Percentiles rank a stretch among this genome's conserved stretches.
Conservation (phyloP, 2,329 filamentous ascomycete species). For the Neofusicoccum sp. region DNA sequence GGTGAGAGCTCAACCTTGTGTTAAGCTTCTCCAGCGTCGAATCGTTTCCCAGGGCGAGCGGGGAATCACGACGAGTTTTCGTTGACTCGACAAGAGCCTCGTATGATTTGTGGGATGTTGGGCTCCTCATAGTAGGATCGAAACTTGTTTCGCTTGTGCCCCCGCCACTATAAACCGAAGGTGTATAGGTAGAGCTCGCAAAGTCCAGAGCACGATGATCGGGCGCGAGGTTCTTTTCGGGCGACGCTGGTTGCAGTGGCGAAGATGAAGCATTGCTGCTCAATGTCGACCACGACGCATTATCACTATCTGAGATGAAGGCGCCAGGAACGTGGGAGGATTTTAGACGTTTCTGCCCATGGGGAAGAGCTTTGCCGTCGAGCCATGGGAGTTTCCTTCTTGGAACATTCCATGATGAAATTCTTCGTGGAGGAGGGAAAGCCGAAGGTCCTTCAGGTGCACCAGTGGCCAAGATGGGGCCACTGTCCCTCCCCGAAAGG, state of each 20-base stretch:
- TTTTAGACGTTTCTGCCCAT: background rate
- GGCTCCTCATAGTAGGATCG: background rate
- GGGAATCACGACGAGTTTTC: too few relatives aligned
- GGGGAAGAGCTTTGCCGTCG: background rate
- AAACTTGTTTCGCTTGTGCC: background rate
- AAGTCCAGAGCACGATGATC: background rate
- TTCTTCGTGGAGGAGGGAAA: background rate
- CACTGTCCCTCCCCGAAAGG: background rate
- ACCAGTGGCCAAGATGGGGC: too few relatives aligned
- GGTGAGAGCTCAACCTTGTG: background rate
- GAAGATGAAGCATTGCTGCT: background rate
- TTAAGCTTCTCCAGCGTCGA: background rate
- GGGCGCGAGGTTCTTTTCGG: background rate
- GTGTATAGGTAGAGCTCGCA: background rate
- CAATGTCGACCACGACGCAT: background rate
- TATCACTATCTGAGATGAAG: constrained; percentile 13
- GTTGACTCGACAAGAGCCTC: background rate
- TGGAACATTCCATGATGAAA: background rate
- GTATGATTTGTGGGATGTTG: background rate
- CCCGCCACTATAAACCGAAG: background rate
- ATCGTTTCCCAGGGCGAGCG: background rate
- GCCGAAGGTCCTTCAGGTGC: too few relatives aligned
- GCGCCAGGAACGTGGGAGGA: constrained; percentile 11
- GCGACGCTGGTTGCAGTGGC: background rate
- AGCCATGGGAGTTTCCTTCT: constrained; percentile 20